These are phyloP conservation scores for Solanum chmielewskii DNA, from an alignment of 257 asterid genomes.

Conservation along the genomic window DNA sequence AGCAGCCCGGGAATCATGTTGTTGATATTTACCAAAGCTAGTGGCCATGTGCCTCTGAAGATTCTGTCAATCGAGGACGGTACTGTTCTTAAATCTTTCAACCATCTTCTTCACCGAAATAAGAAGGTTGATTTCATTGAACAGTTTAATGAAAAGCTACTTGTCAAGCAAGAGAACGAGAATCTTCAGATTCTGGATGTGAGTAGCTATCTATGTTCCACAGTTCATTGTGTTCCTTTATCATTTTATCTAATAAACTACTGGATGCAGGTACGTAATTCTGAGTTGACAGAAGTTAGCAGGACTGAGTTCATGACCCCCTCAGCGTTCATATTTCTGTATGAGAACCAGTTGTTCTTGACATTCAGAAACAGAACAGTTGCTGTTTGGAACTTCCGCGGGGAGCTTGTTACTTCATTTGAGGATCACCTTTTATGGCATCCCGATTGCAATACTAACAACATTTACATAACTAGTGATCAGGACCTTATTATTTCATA, in stretches of 20 bases:
- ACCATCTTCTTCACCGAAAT: slow-evolving; percentile 81
- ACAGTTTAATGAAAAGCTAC: slow-evolving; percentile 95
- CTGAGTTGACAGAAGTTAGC: slow-evolving; percentile 88
- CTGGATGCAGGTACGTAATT: slow-evolving; percentile 67
- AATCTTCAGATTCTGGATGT: slow-evolving; percentile 97
- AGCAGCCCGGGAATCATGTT: slow-evolving; percentile 96
- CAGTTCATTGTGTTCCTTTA: background rate
- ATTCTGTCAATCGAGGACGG: slow-evolving; percentile 97
- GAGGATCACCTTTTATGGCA: slow-evolving; percentile 99
- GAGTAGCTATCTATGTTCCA: slow-evolving; percentile 8
- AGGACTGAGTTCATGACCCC: slow-evolving; percentile 98
- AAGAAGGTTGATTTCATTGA: slow-evolving; percentile 97
- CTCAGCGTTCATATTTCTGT: slow-evolving; percentile 91
- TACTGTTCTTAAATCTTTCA: slow-evolving; percentile 82
- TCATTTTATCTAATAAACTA: slow-evolving; percentile 10
- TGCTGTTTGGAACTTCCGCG: slow-evolving; percentile 99
- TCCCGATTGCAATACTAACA: slow-evolving; percentile 98
- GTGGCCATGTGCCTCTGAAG: slow-evolving; percentile 77
- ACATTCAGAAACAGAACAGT: slow-evolving; percentile 93
- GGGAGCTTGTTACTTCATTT: slow-evolving; percentile 94
- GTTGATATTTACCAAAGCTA: slow-evolving; percentile 58
- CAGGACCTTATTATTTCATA: slow-evolving; percentile 98
- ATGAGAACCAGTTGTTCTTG: slow-evolving; percentile 90
- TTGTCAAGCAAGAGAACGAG: slow-evolving; percentile 97
- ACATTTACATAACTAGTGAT: slow-evolving; percentile 95